phyloP scores from a whole-genome alignment of 139 green algal genomes.

The Picochlorum sp. region DNA sequence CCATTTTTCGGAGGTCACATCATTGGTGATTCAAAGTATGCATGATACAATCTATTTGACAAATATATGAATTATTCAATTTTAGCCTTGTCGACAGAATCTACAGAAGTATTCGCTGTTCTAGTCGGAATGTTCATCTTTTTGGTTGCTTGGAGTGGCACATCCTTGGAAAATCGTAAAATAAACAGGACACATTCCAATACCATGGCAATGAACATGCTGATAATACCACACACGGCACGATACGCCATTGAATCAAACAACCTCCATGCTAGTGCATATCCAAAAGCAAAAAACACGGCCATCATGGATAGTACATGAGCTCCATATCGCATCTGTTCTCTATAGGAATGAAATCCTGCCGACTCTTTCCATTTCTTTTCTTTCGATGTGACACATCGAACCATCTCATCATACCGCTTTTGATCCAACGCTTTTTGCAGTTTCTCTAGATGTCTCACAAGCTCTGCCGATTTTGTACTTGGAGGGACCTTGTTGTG shows the following conservation, averaged over 20 bases:
- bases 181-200: conserved; percentile 61
- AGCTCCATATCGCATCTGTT: conserved; percentile 65
- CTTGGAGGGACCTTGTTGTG: neutral
- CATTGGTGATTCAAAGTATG: conserved; percentile 77
- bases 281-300: conserved; percentile 58
- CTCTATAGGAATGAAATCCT: conserved; percentile 40
- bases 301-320: conserved; percentile 74
- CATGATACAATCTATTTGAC: conserved; percentile 10
- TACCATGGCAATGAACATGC: conserved; percentile 45
- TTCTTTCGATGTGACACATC: conserved; percentile 38
- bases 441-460: conserved; percentile 40
- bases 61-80: neutral
- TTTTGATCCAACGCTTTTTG: conserved; percentile 39
- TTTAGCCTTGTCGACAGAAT: neutral
- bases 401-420: conserved; percentile 37
- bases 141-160: neutral
- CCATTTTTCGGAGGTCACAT: conserved; percentile 85
- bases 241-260: conserved; percentile 29
- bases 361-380: conserved; percentile 16
- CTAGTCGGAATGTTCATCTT: neutral
- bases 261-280: conserved; percentile 34
- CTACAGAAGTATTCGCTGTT: neutral
- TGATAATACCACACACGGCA: conserved; percentile 33
- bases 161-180: conserved; percentile 32
- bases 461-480: conserved; percentile 36